These are phyloP conservation scores for Candida tammaniensis DNA, from an alignment of 805 yeast genomes.

Conservation along the genomic window DNA sequence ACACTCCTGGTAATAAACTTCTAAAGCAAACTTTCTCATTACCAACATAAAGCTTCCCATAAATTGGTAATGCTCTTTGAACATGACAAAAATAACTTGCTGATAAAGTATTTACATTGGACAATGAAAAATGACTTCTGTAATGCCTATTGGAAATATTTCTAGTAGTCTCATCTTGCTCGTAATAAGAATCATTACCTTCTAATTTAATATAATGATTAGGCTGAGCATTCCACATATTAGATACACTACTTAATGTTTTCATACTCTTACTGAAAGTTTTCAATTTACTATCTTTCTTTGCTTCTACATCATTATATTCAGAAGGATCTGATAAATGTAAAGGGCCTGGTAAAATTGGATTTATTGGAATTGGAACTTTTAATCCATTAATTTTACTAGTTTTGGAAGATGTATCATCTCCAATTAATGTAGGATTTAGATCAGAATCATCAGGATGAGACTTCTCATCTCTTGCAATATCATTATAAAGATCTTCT, in stretches of 20 bases:
- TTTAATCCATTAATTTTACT: constrained; percentile 1
- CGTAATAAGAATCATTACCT: constrained; percentile 47
- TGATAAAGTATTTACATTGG: constrained; percentile 47
- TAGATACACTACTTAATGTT: constrained; percentile 27
- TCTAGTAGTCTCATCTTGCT: constrained; percentile 43
- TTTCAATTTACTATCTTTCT: constrained; percentile 16
- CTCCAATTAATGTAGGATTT: background rate
- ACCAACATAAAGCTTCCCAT: constrained; percentile 81
- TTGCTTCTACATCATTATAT: constrained; percentile 10
- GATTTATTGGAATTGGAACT: constrained; percentile 8
- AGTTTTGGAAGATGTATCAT: background rate
- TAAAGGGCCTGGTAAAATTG: constrained; percentile 19
- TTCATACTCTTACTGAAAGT: constrained; percentile 25
- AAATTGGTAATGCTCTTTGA: constrained; percentile 69
- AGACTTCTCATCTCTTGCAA: constrained; percentile 1
- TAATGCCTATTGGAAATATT: constrained; percentile 55
- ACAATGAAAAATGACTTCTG: constrained; percentile 62
- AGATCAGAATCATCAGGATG: background rate
- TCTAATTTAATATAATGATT: constrained; percentile 53
- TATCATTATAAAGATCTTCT: constrained; percentile 20
- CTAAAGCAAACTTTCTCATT: constrained; percentile 71
- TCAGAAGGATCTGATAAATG: constrained; percentile 27
- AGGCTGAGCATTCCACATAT: constrained; percentile 57
- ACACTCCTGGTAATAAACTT: constrained; percentile 72
- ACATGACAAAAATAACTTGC: constrained; percentile 72